Evolutionary conservation across 1,139 yeast species (phyloP).

Genomic region (Blastobotrys capitulatus): DNA sequence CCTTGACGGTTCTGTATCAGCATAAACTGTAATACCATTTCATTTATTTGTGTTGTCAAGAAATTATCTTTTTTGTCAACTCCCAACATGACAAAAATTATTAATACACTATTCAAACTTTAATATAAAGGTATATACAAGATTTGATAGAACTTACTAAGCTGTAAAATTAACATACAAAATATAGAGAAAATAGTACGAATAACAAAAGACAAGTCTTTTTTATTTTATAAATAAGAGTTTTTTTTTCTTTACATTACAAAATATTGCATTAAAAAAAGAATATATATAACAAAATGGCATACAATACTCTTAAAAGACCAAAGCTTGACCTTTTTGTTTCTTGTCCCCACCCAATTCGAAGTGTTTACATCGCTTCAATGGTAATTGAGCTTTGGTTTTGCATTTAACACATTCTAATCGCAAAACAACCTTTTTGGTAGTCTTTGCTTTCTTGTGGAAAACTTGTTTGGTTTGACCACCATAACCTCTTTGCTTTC

Average conservation of each 20-base stretch:
- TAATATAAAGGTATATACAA: no score
- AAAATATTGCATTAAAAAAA: background rate
- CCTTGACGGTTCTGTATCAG: constrained; percentile 89
- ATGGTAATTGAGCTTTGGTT: constrained; percentile 96
- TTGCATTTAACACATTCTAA: constrained; percentile 98
- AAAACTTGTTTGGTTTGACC: constrained; percentile 99
- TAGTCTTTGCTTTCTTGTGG: constrained; percentile 99
- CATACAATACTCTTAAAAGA: constrained; percentile 53
- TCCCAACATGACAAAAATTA: background rate
- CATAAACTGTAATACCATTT: constrained; percentile 72
- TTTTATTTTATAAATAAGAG: background rate
- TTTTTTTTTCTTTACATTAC: background rate
- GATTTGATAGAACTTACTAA: no score
- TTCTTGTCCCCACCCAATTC: constrained; percentile 99
- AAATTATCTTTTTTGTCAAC: background rate
- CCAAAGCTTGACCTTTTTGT: constrained; percentile 99
- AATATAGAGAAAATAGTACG: no score
- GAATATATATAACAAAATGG: constrained; percentile 1
- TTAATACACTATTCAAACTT: no score
- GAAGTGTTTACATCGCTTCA: constrained; percentile 99
- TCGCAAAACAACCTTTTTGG: constrained; percentile 99
- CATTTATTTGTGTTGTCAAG: background rate
- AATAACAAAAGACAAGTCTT: no score
- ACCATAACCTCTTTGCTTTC: constrained; percentile 99
- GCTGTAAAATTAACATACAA: background rate